A percentile compares a stretch with the other conserved stretches of the same genome.
These are phyloP conservation scores for Balansia obtecta DNA, from an alignment of 2,329 filamentous ascomycete genomes.

Conservation along the genomic window DNA sequence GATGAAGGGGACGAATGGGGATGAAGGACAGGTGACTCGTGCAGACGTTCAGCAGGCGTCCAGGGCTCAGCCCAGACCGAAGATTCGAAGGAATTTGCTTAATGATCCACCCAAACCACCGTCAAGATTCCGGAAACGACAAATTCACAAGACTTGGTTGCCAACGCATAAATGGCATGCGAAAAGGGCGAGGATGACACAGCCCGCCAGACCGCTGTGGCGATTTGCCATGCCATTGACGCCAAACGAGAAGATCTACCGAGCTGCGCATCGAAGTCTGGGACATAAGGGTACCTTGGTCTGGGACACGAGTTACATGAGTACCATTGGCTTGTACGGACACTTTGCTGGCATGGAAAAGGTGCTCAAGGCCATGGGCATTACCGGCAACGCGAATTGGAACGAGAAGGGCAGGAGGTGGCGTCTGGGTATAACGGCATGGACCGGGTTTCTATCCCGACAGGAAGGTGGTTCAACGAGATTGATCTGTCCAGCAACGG, in stretches of 20 bases:
- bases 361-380: constrained; percentile 53
- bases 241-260: constrained; percentile 80
- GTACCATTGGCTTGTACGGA: constrained; percentile 70
- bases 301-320: constrained; percentile 93
- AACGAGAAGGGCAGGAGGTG: constrained; percentile 55
- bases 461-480: constrained; percentile 39
- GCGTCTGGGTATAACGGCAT: constrained; percentile 41
- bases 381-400: constrained; percentile 49
- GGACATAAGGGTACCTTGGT: constrained; percentile 64
- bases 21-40: constrained; percentile 6
- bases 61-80: constrained; percentile 37
- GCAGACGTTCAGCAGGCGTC: constrained; percentile 9
- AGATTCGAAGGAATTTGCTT: constrained; percentile 57
- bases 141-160: constrained; percentile 82
- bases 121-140: constrained; percentile 70
- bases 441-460: constrained; percentile 37
- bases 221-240: constrained; percentile 76
- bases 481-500: constrained; percentile 58
- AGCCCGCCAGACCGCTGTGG: constrained; percentile 71
- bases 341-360: constrained; percentile 48
- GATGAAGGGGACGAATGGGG: constrained; percentile 9
- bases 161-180: constrained; percentile 92
- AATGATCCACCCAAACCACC: constrained; percentile 44
- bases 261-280: constrained; percentile 71
- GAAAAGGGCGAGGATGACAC: constrained; percentile 82